Percentiles rank a stretch among this genome's conserved stretches.
phyloP scores from a whole-genome alignment of 768 basidiomycete species.

The Hirschioporus abietinus region DNA sequence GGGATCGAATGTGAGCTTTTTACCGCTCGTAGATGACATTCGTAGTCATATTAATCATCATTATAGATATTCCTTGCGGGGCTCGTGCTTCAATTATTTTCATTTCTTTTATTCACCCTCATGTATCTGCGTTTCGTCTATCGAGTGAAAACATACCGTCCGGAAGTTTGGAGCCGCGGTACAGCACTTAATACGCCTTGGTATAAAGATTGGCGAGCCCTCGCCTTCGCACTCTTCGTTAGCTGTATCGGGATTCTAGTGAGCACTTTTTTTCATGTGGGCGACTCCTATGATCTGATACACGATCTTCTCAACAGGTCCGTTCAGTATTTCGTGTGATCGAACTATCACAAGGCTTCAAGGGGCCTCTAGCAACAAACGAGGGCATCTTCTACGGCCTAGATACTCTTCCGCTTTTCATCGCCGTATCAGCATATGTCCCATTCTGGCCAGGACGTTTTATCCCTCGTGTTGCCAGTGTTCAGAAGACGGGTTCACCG shows the following conservation, averaged over 20 bases:
- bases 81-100: conserved; percentile 48
- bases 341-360: conserved; percentile 61
- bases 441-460: conserved; percentile 63
- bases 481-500: neutral
- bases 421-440: conserved; percentile 53
- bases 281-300: conserved; percentile 3
- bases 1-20: conserved; percentile 31
- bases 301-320: conserved; percentile 33
- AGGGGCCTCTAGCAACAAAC: conserved; percentile 48
- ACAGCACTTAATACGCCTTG: conserved; percentile 27
- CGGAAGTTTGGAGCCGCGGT: conserved; percentile 36
- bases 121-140: conserved; percentile 45
- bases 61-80: conserved; percentile 51
- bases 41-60: neutral
- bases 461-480: conserved; percentile 23
- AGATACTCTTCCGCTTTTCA: conserved; percentile 60
- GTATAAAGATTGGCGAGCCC: conserved; percentile 53
- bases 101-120: conserved; percentile 43
- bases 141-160: conserved; percentile 38
- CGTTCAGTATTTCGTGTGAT: conserved; percentile 48
- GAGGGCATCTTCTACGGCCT: conserved; percentile 63
- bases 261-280: conserved; percentile 17
- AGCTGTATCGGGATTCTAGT: conserved; percentile 65
- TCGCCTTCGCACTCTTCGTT: conserved; percentile 44
- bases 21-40: conserved; percentile 9